A percentile compares a stretch with the other conserved stretches of the same genome.
Conservation (phyloP, 352 stramenopile genomes). For the Phytopythium oedochilum region DNA sequence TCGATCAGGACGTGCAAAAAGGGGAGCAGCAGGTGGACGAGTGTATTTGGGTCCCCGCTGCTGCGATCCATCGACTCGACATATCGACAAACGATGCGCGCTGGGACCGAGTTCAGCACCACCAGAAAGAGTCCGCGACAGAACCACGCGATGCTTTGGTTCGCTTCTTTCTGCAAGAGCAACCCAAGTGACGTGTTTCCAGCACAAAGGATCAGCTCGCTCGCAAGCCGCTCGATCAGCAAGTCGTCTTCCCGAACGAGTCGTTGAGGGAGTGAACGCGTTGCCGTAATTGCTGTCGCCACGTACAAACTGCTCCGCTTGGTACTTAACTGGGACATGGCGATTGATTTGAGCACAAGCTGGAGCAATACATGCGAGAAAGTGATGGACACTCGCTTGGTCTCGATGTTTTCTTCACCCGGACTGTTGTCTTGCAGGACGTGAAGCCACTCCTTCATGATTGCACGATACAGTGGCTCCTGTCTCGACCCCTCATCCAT, state of each 20-base stretch:
- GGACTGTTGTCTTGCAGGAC: conserved; percentile 39
- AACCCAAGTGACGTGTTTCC: conserved; percentile 30
- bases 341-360: conserved; percentile 65
- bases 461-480: conserved; percentile 28
- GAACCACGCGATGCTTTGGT: conserved; percentile 53
- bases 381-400: conserved; percentile 37
- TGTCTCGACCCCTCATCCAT: conserved; percentile 7
- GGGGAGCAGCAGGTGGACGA: conserved; percentile 62
- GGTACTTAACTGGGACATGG: conserved; percentile 13
- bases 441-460: conserved; percentile 51
- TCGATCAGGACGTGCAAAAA: conserved; percentile 63
- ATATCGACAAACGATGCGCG: conserved; percentile 36
- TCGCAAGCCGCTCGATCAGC: conserved; percentile 37
- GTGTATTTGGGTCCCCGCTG: conserved; percentile 39
- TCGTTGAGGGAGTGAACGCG: conserved; percentile 8
- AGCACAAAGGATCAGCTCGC: conserved; percentile 31
- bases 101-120: conserved; percentile 33
- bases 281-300: conserved; percentile 4
- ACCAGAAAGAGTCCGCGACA: conserved; percentile 56
- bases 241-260: conserved; percentile 27
- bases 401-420: conserved; percentile 32
- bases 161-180: conserved; percentile 59
- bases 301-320: neutral
- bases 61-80: conserved; percentile 34
- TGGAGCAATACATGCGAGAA: conserved; percentile 57